phyloP scores from a whole-genome alignment of 306 rosid species.

The Quercus dentata region DNA sequence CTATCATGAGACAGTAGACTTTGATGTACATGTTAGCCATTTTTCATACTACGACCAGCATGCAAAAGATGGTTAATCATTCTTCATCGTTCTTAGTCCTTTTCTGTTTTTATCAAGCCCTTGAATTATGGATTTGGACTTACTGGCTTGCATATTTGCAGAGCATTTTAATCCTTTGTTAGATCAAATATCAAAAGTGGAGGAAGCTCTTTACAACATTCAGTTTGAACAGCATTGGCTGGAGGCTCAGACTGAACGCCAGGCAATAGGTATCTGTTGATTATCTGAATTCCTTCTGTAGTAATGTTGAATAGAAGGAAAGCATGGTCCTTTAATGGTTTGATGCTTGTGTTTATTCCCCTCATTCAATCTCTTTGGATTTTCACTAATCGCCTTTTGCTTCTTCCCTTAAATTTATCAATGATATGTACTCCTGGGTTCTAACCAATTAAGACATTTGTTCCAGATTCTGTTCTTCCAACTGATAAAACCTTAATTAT shows the following conservation, averaged over 20 bases:
- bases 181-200: conserved; percentile 59
- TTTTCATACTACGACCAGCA: conserved; percentile 45
- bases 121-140: conserved; percentile 1
- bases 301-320: not conserved
- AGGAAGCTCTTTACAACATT: conserved; percentile 76
- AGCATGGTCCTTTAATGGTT: not conserved
- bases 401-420: not conserved
- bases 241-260: conserved; percentile 80
- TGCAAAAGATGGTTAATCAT: conserved; percentile 55
- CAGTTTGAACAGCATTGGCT: conserved; percentile 88
- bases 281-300: not conserved
- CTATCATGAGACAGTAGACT: conserved; percentile 74
- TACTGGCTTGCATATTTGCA: conserved; percentile 25
- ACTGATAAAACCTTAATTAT: not conserved
- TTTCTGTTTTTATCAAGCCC: not conserved
- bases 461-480: not conserved
- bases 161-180: conserved; percentile 60
- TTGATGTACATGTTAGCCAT: conserved; percentile 68
- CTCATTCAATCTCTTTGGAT: not conserved
- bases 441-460: not conserved
- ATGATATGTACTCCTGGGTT: not conserved
- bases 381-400: not conserved
- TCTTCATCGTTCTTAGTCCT: not conserved
- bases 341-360: not conserved
- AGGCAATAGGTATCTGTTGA: conserved; percentile 45